Base-by-base conservation (phyloP, 148 eudicot genomes). In the Arctostaphylos glauca region DNA sequence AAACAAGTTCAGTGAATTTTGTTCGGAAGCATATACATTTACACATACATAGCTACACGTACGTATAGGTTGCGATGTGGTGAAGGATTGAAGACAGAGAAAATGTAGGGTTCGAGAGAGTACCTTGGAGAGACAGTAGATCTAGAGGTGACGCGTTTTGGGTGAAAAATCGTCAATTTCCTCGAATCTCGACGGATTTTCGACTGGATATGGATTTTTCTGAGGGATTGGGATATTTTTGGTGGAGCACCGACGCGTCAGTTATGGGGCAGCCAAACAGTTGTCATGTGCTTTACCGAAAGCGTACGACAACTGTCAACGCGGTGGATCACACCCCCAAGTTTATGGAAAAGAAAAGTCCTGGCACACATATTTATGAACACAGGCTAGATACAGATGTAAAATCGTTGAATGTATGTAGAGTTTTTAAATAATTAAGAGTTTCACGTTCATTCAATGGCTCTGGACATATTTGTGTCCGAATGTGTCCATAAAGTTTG, bases 61-160 rank as follows among this genome's bases (percentile, higher is more conserved):
- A 54, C 14, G 19, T 31, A 41, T 41, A 23, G 38, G 2, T 38
- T 5, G 12, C 5, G 14, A 8, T 72, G 76, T 6, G 52, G 25
- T 72, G 76, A 46, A 6, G 47, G 77, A 76, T 54, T 18, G 52
- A 52, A 76, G 60, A 74, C 48, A 50, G 59, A 12, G 79, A 76
- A 76, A 76, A 76, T 52, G 58, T 25, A 25, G 60, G 15, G 77
- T 8, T 73, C 8, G 54, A 46, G 53, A 46, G 50, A 43, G 0
- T 49, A 74, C 54, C 54, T 74, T 49, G 2, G 77, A 74, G 38
- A 74, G 13, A 47, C 54, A 46, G 77, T n/a, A 53, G 79, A 76
- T 53, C 79, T 50, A 76, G 60, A 47, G 77, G 48, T 73, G 19
- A 74, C 52, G 54, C 25, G 52, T 10, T 52, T 76, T 25, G 44